Conservation (phyloP, 1,139 yeast genomes). For the Ogataea hybrid region DNA sequence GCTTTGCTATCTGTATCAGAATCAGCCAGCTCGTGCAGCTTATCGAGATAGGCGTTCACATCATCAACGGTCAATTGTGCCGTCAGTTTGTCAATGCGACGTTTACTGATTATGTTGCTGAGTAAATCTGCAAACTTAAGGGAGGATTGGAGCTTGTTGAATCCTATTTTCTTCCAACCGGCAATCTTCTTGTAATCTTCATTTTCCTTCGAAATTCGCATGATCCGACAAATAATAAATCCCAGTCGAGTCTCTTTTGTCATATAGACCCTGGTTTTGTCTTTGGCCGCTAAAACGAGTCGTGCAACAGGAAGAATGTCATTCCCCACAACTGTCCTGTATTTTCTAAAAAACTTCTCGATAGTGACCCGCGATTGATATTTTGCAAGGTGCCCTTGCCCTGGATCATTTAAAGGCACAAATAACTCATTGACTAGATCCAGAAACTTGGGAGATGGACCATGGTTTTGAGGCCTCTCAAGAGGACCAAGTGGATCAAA, state of each 20-base stretch:
- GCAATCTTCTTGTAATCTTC: slow-evolving; percentile 45
- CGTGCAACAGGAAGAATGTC: slow-evolving; percentile 69
- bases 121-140: slow-evolving; percentile 26
- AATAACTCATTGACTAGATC: slow-evolving; percentile 23
- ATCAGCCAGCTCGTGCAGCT: slow-evolving; percentile 37
- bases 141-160: slow-evolving; percentile 34
- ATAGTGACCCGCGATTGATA: slow-evolving; percentile 36
- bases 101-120: slow-evolving; percentile 36
- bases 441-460: slow-evolving; percentile 21
- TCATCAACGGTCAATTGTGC: slow-evolving; percentile 47
- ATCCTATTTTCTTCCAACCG: slow-evolving; percentile 43
- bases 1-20: slow-evolving; percentile 32
- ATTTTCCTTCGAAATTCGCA: slow-evolving; percentile 49
- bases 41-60: slow-evolving; percentile 57
- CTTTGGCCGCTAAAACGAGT: slow-evolving; percentile 62
- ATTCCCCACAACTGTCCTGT: slow-evolving; percentile 65
- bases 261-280: slow-evolving; percentile 47
- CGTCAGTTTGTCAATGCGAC: slow-evolving; percentile 37
- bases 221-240: slow-evolving; percentile 43
- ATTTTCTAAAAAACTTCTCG: slow-evolving; percentile 50
- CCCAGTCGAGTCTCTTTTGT: slow-evolving; percentile 55
- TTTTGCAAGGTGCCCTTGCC: slow-evolving; percentile 5
- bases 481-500: slow-evolving; percentile 14
- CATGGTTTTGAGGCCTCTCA: slow-evolving; percentile 24
- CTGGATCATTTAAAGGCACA: slow-evolving; percentile 19